These are phyloP conservation scores for Nannochloropsis gaditana DNA, from an alignment of 108 stramenopile species.

Conservation along the genomic window DNA sequence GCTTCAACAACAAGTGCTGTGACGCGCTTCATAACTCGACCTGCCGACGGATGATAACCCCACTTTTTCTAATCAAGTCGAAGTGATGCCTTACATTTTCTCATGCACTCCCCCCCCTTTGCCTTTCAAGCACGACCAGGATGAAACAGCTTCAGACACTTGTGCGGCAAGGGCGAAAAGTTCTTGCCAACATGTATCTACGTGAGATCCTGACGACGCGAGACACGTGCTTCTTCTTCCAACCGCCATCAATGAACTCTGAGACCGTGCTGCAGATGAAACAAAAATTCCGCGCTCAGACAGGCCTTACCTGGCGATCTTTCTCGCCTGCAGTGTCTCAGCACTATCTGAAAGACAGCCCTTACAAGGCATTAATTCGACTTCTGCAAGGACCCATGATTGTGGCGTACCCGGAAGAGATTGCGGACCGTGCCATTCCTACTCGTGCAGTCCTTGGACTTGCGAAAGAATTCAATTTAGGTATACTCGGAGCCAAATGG, in stretches of 20 bases:
- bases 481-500: background rate
- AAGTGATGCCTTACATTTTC: too few relatives aligned
- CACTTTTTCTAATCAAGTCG: too few relatives aligned
- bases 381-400: background rate
- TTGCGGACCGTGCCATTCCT: background rate
- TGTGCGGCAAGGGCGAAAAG: background rate
- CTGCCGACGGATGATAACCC: too few relatives aligned
- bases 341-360: background rate
- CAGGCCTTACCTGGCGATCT: slow-evolving; percentile 1
- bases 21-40: too few relatives aligned
- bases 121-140: background rate
- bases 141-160: slow-evolving; percentile 7
- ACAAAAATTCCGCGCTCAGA: slow-evolving; percentile 4
- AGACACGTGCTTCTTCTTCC: slow-evolving; percentile 3
- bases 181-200: slow-evolving; percentile 6
- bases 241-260: slow-evolving; percentile 1
- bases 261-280: background rate
- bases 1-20: too few relatives aligned
- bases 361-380: background rate
- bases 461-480: background rate
- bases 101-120: too few relatives aligned
- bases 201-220: slow-evolving; percentile 9
- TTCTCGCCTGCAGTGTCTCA: background rate
- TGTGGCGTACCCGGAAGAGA: background rate
- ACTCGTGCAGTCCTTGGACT: slow-evolving; percentile 3